Evolutionary conservation across 495 filamentous ascomycete genomes (phyloP), one percentile per base, ranked within the genome.

Genomic region (Aeminium ludgeri): DNA sequence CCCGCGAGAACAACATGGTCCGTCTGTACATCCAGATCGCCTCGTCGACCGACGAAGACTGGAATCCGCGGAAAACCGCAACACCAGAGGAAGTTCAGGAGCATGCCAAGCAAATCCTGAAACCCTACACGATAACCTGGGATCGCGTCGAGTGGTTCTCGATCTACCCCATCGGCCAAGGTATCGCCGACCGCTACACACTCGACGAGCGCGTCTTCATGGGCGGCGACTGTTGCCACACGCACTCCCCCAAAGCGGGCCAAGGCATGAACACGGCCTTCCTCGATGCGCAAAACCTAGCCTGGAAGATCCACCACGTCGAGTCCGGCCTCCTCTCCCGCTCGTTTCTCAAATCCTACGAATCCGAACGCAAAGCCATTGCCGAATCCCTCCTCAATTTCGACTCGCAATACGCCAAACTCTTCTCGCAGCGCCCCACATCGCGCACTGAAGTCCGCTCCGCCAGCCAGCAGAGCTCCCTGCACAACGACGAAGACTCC

Each of bases 371-470:
- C 3, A 68, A 73, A 19, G 65, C 64, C 8, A 69, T 86, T 30
- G 82, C 82, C 3, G 67, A 79, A 40, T 70, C 81, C 41, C 67
- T 87, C 5, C 80, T 87, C 33, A 69, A 70, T 20, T 86, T 85
- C 45, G 81, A 86, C 48, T 52, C 57, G 16, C 45, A 44, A 28
- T 64, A 64, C 41, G 56, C 61, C 12, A 58, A 58, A 32, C 57
- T 65, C 20, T 65, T 61, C 47, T 63, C 58, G 34, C 60, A 69
- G 46, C 69, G 71, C 27, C 65, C 65, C n/a, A 71, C 73, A 11
- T 67, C 63, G 28, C 70, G 69, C 15, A 64, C 64, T 27, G 73
- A 76, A 56, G 67, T 76, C 12, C 63, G 59, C n/a, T 55, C 51
- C 20, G 69, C 67, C 20, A 65, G 54, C 38, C 49, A 61, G 37